Evolutionary conservation across 2,329 filamentous ascomycete species (phyloP).

Genomic region (Teratosphaeria nubilosa): DNA sequence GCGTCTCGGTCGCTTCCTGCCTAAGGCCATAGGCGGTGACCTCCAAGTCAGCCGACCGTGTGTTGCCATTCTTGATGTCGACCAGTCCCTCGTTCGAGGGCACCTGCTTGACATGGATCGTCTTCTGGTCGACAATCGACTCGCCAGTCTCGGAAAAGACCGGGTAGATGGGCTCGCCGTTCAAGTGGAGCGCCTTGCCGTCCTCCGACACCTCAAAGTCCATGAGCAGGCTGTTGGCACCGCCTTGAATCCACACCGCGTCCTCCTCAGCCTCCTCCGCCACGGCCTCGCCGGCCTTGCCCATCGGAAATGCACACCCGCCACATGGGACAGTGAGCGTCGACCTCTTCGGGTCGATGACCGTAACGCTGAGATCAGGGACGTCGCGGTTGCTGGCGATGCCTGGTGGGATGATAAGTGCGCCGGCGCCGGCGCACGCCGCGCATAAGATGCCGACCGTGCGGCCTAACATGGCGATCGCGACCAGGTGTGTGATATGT

Average conservation of each 20-base stretch:
- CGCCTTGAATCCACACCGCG: slow-evolving; percentile 22
- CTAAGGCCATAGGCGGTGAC: slow-evolving; percentile 25
- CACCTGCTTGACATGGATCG: slow-evolving; percentile 18
- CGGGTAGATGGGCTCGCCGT: slow-evolving; percentile 51
- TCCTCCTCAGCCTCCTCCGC: slow-evolving; percentile 11
- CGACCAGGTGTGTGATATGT: slow-evolving; percentile 1
- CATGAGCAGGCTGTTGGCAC: slow-evolving; percentile 30
- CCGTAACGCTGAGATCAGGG: not conserved
- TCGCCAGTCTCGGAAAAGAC: not conserved
- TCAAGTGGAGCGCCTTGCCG: slow-evolving; percentile 42
- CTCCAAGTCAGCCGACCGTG: slow-evolving; percentile 26
- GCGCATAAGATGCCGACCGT: slow-evolving; percentile 19
- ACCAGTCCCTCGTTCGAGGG: slow-evolving; percentile 12
- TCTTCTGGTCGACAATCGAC: slow-evolving; percentile 5
- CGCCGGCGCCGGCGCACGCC: slow-evolving; percentile 23
- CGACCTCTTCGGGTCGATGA: slow-evolving; percentile 31
- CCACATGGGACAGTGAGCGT: slow-evolving; percentile 44
- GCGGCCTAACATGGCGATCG: slow-evolving; percentile 23
- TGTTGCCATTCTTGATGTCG: slow-evolving; percentile 16
- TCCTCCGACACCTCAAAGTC: slow-evolving; percentile 44
- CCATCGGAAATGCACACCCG: slow-evolving; percentile 39
- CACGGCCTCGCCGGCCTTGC: slow-evolving; percentile 10
- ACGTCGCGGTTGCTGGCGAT: slow-evolving; percentile 28
- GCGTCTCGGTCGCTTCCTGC: slow-evolving; percentile 32
- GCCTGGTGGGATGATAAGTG: slow-evolving; percentile 46